A percentile compares a stretch with the other conserved stretches of the same genome.
phyloP scores from a whole-genome alignment of 2,329 filamentous ascomycete genomes.

The Aspergillus spinulosporus region DNA sequence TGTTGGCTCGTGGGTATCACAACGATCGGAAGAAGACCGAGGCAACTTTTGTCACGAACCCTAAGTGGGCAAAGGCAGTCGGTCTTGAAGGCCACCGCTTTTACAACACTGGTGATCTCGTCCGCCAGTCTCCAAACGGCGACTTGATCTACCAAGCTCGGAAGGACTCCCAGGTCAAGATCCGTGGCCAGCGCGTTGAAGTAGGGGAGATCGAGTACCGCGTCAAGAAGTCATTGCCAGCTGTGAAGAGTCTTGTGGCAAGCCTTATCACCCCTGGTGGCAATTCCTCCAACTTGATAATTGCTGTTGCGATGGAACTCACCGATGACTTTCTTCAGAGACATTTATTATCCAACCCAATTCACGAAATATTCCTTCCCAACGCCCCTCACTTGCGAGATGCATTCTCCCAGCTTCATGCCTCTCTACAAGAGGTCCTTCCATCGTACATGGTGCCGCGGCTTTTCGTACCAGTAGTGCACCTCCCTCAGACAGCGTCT shows the following conservation, averaged over 20 bases:
- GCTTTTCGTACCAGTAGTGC: neutral
- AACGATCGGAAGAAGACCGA: slow-evolving; percentile 51
- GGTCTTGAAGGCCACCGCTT: neutral
- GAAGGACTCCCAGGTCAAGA: slow-evolving; percentile 23
- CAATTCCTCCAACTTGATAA: neutral
- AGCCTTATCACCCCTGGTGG: neutral
- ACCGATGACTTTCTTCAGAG: neutral
- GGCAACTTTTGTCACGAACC: slow-evolving; percentile 51
- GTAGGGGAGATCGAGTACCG: slow-evolving; percentile 20
- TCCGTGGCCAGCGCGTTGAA: slow-evolving; percentile 26
- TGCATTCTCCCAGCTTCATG: neutral
- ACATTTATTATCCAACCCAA: neutral
- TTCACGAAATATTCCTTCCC: neutral
- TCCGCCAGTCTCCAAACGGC: neutral
- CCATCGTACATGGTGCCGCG: neutral
- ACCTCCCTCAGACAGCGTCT: neutral
- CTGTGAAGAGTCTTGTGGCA: neutral
- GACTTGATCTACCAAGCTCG: neutral
- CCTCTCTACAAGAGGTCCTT: neutral
- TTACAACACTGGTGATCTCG: neutral
- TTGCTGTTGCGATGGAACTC: neutral
- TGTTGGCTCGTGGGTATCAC: neutral
- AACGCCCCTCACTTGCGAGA: too few species aligned
- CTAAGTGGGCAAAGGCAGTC: neutral
- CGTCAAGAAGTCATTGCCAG: neutral